phyloP scores from a whole-genome alignment of 1,284 basidiomycete genomes.

The Leccinum subfulvum region DNA sequence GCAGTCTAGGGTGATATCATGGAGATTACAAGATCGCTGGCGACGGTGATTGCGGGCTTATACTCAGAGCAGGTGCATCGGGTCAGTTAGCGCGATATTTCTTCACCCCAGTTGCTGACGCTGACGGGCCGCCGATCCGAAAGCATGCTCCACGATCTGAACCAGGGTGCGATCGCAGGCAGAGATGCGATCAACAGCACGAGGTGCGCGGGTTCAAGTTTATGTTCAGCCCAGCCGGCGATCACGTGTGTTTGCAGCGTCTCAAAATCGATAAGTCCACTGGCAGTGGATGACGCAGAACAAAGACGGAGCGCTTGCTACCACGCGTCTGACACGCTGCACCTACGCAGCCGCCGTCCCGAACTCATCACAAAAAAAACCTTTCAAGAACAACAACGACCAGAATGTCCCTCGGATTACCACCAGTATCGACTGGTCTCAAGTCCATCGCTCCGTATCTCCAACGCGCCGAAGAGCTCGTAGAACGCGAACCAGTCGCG shows the following conservation, averaged over 20 bases:
- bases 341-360: background rate
- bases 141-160: conserved; percentile 47
- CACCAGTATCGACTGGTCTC: conserved; percentile 55
- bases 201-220: conserved; percentile 17
- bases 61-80: conserved; percentile 72
- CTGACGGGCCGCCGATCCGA: background rate
- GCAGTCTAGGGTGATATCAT: conserved; percentile 87
- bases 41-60: conserved; percentile 80
- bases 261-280: no score
- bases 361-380: conserved; percentile 4
- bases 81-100: conserved; percentile 30
- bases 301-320: background rate
- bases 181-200: conserved; percentile 59
- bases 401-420: conserved; percentile 47
- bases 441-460: conserved; percentile 75
- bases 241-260: no score
- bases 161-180: conserved; percentile 38
- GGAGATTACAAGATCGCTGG: conserved; percentile 80
- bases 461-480: conserved; percentile 88
- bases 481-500: conserved; percentile 78
- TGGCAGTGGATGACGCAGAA: conserved; percentile 2
- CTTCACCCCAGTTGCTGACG: background rate
- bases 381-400: background rate
- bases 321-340: conserved; percentile 23
- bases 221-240: no score